Evolutionary conservation across 176 grass and related monocot genomes (phyloP), one percentile per base, ranked within the genome.

Genomic region (Bolboschoenus planiculmis): DNA sequence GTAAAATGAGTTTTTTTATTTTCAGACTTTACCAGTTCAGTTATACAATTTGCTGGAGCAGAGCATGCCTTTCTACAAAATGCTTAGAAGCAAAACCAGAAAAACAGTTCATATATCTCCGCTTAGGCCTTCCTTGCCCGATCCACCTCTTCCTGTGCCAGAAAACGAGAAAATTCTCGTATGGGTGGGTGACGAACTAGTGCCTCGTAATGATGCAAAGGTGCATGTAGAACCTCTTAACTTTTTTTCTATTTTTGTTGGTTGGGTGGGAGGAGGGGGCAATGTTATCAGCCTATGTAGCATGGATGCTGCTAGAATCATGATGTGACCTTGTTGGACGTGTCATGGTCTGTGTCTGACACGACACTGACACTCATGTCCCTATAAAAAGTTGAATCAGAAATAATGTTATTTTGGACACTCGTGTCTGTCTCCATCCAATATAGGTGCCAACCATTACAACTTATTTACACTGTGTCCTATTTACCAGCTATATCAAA

Each of bases 21-120:
- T 85, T 70, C 87, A 98, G 95, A 89, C 90, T 36, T 98, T 98
- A 78, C 95, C 95, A 84, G 85, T 85, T 75, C 56, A 78, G 2
- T 90, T 90, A 60, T 98, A 95, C 87, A 90, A 98, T 34, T 87
- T 98, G 68, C 89, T 98, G 88, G 95, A 98, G 76, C 92, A 93
- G 90, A 90, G 81, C 66, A 86, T 95, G 82, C 92, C 95, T 75
- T 98, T 98, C 81, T 98, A 98, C 89, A 93, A 93, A 60, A 87
- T 95, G 87, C 84, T 98, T 73, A 95, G 87, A 82, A 87, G 83
- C 43, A 91, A 90, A 75, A 87, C 84, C 70, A 90, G 87, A 66
- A 88, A 16, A 88, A 91, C 65, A 83, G 34, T 82, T 64, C 50
- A 80, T 24, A 33, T 18, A 84, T 86, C 78, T 83, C 66, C 82